Base-by-base conservation (phyloP, 805 yeast species). In the Candida pseudoglaebosa region DNA sequence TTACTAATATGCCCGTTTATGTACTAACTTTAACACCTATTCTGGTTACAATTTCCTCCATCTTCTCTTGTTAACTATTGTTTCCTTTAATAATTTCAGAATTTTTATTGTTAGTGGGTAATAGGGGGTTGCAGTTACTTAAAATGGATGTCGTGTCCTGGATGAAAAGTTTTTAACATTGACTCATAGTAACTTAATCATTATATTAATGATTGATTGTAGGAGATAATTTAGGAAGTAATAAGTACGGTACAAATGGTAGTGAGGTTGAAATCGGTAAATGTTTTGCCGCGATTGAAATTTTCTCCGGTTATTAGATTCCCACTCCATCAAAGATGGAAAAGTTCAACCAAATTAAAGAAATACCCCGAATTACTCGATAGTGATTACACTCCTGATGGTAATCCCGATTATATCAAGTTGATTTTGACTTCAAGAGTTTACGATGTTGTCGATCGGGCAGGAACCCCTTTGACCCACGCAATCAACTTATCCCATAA, bases 371-470 rank as follows among this genome's bases (percentile, higher is more conserved):
- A 73, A 39, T 58, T 77, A 15, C 53, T 46, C 14, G 52, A 58
- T 14, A 63, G 75, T 28, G 93, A 84, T 53, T 61, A 80, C 24
- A 63, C 71, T 16, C 58, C 73, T 3, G 73, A 75, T 41, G 71
- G 93, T 4, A 70, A 80, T 10, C 97, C 98, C n/a, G 97, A 93
- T 66, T 93, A 93, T 56, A 79, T 93, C 47, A 84, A 95, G 56
- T 69, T 93, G 63, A 89, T 91, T 36, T 68, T 93, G 38, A 87
- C 97, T 1, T 85, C 97, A 2, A 71, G 96, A 42, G 98, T 93
- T 2, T 95, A 95, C 61, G 99, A 95, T 53, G 96, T 88, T 8
- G 83, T 93, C 29, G 82, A 85, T 32, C 56, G 62, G 32, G 71
- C 65, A 1, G 98, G 93, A 47, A 80, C 96, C 0, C 97, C 98